Conservation (phyloP, 768 basidiomycete genomes). For the Xerocomellus chrysenteron region DNA sequence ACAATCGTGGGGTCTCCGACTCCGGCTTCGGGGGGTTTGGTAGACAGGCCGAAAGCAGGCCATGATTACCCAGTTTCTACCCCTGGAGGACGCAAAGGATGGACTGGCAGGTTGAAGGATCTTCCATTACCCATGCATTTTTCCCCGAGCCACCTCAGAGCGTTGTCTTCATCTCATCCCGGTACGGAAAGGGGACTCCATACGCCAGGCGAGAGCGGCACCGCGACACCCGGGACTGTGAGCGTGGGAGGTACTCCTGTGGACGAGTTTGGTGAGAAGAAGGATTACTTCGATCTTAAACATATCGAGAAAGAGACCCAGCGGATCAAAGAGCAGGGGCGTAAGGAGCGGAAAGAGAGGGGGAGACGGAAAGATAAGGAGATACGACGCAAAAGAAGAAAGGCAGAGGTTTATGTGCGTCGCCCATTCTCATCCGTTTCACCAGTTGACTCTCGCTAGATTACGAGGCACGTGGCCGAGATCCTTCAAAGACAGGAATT, state of each 20-base stretch:
- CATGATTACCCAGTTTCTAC: background rate
- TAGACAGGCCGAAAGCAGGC: background rate
- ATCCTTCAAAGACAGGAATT: constrained; percentile 83
- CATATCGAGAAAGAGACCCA: constrained; percentile 27
- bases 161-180: constrained; percentile 11
- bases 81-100: constrained; percentile 25
- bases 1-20: constrained; percentile 20
- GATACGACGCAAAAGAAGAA: constrained; percentile 57
- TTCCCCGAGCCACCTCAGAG: constrained; percentile 13
- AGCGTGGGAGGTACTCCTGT: constrained; percentile 21
- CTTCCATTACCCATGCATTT: constrained; percentile 33
- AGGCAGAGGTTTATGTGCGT: constrained; percentile 75
- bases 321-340: constrained; percentile 20
- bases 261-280: constrained; percentile 21
- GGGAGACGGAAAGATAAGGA: constrained; percentile 33
- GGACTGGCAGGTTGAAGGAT: constrained; percentile 41
- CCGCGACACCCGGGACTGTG: constrained; percentile 13
- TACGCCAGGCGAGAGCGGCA: constrained; percentile 18
- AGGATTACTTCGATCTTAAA: constrained; percentile 33
- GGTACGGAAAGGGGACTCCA: constrained; percentile 1
- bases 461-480: constrained; percentile 80
- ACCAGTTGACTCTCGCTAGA: constrained; percentile 39
- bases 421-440: background rate
- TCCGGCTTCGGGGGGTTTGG: constrained; percentile 2
- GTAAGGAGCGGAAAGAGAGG: constrained; percentile 39